Percentiles rank a stretch among this genome's conserved stretches.
Evolutionary conservation across 1,139 yeast species (phyloP).

Genomic region (Sugiyamaella sp.): DNA sequence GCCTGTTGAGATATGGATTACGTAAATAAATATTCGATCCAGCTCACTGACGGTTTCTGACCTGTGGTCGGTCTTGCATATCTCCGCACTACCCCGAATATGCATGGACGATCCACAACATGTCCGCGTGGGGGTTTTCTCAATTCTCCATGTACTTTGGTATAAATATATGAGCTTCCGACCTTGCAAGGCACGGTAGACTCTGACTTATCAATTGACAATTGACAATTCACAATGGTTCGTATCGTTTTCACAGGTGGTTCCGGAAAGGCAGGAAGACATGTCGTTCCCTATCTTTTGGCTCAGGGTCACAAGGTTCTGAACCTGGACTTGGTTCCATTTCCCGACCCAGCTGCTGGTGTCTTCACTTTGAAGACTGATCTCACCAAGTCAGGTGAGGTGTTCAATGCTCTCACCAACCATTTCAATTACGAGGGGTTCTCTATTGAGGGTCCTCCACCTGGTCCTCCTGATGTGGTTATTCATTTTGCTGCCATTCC

Average conservation of each 20-base stretch:
- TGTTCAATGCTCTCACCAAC: slow-evolving; percentile 24
- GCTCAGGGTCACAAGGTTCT: slow-evolving; percentile 26
- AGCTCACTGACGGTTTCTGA: too few species aligned
- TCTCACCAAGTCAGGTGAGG: slow-evolving; percentile 25
- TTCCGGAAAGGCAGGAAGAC: slow-evolving; percentile 26
- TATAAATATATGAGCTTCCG: slow-evolving; percentile 6
- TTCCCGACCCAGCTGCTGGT: slow-evolving; percentile 23
- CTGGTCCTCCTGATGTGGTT: slow-evolving; percentile 26
- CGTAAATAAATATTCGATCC: too few species aligned
- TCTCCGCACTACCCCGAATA: not conserved
- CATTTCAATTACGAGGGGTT: slow-evolving; percentile 23
- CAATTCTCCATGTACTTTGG: not conserved
- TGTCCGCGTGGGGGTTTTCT: slow-evolving; percentile 15
- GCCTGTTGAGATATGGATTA: too few species aligned
- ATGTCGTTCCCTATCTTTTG: slow-evolving; percentile 22
- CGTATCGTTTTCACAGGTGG: slow-evolving; percentile 27
- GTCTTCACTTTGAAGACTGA: slow-evolving; percentile 24
- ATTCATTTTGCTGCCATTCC: slow-evolving; percentile 28
- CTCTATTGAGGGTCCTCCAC: slow-evolving; percentile 20
- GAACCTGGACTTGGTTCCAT: slow-evolving; percentile 23
- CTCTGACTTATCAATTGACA: not conserved
- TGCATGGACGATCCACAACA: not conserved
- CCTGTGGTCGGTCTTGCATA: too few species aligned
- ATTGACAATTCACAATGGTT: slow-evolving; percentile 13
- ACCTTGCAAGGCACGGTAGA: not conserved